Base-by-base conservation (phyloP, 208 protist species). In the Naegleria fowleri region DNA sequence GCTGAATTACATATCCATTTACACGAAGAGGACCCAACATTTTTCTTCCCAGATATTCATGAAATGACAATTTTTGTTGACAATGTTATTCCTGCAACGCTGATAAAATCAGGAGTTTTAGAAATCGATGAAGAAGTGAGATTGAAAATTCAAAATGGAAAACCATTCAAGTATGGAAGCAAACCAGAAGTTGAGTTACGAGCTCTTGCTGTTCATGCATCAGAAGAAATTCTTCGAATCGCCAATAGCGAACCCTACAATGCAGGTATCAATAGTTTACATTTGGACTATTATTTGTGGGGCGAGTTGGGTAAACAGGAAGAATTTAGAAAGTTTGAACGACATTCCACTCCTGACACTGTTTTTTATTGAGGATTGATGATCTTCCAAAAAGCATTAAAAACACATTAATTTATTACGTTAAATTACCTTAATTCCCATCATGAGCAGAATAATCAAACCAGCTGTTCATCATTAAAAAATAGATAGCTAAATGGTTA, bases 51-150 rank as follows among this genome's bases (percentile, higher is more conserved):
- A 36, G 83, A 86, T 51, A 86, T 86, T 86, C 3, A 29, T 29
- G 11, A 48, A 51, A 41, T 86, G 22, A 86, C 83, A 51, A 33
- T 86, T 25, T 86, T 86, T 86, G 83, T 51, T 0, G 83, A 86
- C n/a, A 86, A 86, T 86, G 83, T 86, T 7, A 51, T 86, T 41
- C 83, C 83, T 33, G 36, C 39, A 16, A 38, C 33, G 15, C 15
- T 86, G 11, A 22, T 86, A 0, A 86, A 86, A 11, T 0, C 22
- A 36, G 40, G 40, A 13, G 16, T 86, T 86, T 38, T 86, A 51
- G 13, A 86, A 48, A 51, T 86, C 0, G 36, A 43, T 51, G 83
- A 86, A 33, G 48, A 25, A 2, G 0, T 86, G n/a, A 48, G 51
- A 11, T 5, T 9, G 25, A 86, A 86, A 7, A 43, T 51, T 40